phyloP scores from a whole-genome alignment of 2,329 filamentous ascomycete genomes.

The Trichoderma brevicompactum region DNA sequence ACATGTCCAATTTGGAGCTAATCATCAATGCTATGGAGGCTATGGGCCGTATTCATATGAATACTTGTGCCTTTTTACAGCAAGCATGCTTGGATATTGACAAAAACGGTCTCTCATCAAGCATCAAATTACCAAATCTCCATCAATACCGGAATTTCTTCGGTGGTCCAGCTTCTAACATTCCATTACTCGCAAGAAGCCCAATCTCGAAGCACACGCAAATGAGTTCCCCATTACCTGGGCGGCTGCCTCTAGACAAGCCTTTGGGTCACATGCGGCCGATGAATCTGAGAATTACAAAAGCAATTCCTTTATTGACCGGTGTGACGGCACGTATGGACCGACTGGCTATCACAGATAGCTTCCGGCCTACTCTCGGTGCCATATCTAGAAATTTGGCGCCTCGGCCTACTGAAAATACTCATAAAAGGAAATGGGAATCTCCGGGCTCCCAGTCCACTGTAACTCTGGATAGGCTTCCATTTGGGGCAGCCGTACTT shows the following conservation, averaged over 20 bases:
- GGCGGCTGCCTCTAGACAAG: conserved; percentile 46
- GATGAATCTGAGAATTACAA: conserved; percentile 21
- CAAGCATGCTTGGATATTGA: conserved; percentile 83
- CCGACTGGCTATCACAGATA: conserved; percentile 31
- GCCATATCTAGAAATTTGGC: conserved; percentile 41
- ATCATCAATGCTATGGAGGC: conserved; percentile 80
- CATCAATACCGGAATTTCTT: conserved; percentile 41
- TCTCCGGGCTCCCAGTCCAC: conserved; percentile 35
- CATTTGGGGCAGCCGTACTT: no score
- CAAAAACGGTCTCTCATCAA: conserved; percentile 46
- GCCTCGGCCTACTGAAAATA: conserved; percentile 25
- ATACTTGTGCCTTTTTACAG: conserved; percentile 82
- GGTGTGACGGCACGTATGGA: conserved; percentile 14
- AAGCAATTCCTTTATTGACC: not conserved
- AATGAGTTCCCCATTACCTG: conserved; percentile 49
- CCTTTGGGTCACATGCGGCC: conserved; percentile 30
- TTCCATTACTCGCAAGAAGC: conserved; percentile 54
- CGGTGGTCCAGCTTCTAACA: conserved; percentile 42
- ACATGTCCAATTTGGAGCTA: conserved; percentile 67
- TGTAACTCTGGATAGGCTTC: not conserved
- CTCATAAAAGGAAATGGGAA: conserved; percentile 42
- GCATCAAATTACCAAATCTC: conserved; percentile 44
- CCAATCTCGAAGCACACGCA: conserved; percentile 48
- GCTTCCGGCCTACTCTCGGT: conserved; percentile 42
- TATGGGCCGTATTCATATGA: conserved; percentile 71